Percentiles rank a stretch among this genome's conserved stretches.
phyloP scores from a whole-genome alignment of 2,329 filamentous ascomycete genomes.

The Colletotrichum lentis region DNA sequence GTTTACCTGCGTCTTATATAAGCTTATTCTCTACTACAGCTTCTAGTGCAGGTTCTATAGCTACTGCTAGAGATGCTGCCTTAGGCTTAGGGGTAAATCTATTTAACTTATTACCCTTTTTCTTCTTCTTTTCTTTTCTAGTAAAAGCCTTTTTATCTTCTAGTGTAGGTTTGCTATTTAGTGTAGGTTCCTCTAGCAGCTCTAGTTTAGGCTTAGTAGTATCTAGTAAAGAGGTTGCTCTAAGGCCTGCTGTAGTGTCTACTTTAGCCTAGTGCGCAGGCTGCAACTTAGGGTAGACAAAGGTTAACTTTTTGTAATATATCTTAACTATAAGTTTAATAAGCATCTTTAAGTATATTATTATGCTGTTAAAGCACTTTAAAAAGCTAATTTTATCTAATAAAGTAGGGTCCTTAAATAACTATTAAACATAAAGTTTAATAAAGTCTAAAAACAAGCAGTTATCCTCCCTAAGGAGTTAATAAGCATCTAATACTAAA shows the following conservation, averaged over 20 bases:
- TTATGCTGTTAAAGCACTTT: neutral
- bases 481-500: neutral
- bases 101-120: no score
- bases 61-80: no score
- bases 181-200: neutral
- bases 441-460: conserved; percentile 19
- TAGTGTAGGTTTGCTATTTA: no score
- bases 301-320: neutral
- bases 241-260: neutral
- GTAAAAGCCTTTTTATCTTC: no score
- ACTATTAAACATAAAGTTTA: neutral
- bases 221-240: neutral
- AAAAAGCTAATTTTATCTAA: conserved; percentile 2
- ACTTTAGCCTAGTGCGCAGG: neutral
- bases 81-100: no score
- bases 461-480: conserved; percentile 7
- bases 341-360: neutral
- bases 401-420: neutral
- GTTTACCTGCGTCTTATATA: no score
- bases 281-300: neutral
- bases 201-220: neutral
- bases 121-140: no score
- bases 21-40: no score
- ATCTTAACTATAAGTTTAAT: conserved; percentile 1
- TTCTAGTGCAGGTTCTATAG: no score